Evolutionary conservation across 352 stramenopile genomes (phyloP), one percentile per base, ranked within the genome.

Genomic region (Phytophthora tubulina): DNA sequence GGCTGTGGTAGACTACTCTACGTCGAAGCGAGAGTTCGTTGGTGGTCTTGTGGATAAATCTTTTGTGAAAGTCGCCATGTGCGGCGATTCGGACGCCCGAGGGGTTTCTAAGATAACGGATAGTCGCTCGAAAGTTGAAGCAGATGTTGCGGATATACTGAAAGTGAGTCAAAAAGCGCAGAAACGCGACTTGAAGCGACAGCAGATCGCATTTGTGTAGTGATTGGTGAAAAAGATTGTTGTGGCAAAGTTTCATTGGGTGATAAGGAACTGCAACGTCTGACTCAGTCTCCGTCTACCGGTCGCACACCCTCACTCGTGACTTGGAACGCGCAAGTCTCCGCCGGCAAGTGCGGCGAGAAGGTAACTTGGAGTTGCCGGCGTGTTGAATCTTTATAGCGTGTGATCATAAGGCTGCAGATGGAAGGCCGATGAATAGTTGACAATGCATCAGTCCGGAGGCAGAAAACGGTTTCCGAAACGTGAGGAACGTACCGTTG

Each of bases 241-340:
- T 56, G 17, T 45, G n/a, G 7, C 21, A 17, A 4, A 27, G 30
- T 46, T 65, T 44, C 32, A 61, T 66, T 61, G 55, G 55, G 33
- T 27, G 21, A 63, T 52, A 73, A 65, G 42, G 32, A 15, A 55
- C 62, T 57, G 21, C 41, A 53, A 65, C 46, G 41, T 62, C 27
- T 60, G 31, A 57, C 38, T 73, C 58, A 76, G 46, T 62, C 42
- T 73, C 41, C 49, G 39, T 74, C 60, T 13, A 52, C 56, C 9
- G 71, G 71, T 67, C 67, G 52, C n/a, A 93, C 70, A 13, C 85
- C 85, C 8, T 76, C 65, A 54, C 57, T 73, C 27, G 87, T 92
- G 76, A 95, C 89, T 41, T 80, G 71, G 65, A 95, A 95, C 8
- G 36, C 56, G 42, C 85, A 80, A 6, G 54, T 66, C 17, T 63